Evolutionary conservation across 768 basidiomycete genomes (phyloP).

Genomic region (Pisolithus albus): DNA sequence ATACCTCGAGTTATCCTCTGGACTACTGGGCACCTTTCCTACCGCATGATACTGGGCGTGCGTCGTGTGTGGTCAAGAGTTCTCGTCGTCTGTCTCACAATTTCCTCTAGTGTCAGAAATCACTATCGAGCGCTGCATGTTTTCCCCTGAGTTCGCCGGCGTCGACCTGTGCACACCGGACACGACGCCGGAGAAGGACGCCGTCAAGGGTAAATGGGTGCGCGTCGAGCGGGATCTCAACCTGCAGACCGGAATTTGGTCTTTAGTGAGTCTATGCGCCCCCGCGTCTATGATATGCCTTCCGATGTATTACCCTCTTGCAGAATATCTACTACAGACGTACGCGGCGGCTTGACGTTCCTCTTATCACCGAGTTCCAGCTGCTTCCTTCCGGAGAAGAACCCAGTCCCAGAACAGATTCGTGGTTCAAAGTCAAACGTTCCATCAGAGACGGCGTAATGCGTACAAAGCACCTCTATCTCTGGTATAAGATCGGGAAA

Average conservation of each 20-base stretch:
- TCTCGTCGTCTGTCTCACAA: background rate
- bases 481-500: constrained; percentile 78
- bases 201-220: constrained; percentile 83
- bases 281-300: background rate
- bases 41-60: constrained; percentile 24
- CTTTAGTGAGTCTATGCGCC: constrained; percentile 41
- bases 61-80: constrained; percentile 1
- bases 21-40: constrained; percentile 38
- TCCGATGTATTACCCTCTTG: constrained; percentile 1
- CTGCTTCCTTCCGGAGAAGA: constrained; percentile 53
- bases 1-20: constrained; percentile 70
- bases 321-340: constrained; percentile 78
- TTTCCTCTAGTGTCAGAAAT: constrained; percentile 71
- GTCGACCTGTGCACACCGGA: constrained; percentile 58
- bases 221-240: constrained; percentile 80
- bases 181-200: constrained; percentile 65
- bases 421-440: constrained; percentile 59
- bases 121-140: constrained; percentile 56
- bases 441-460: constrained; percentile 62
- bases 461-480: constrained; percentile 47
- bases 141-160: constrained; percentile 50
- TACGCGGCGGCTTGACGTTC: constrained; percentile 73
- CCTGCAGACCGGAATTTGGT: constrained; percentile 50
- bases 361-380: constrained; percentile 67
- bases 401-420: constrained; percentile 37